These are phyloP conservation scores for Glarea lozoyensis DNA, from an alignment of 495 filamentous ascomycete genomes.

Conservation along the genomic window DNA sequence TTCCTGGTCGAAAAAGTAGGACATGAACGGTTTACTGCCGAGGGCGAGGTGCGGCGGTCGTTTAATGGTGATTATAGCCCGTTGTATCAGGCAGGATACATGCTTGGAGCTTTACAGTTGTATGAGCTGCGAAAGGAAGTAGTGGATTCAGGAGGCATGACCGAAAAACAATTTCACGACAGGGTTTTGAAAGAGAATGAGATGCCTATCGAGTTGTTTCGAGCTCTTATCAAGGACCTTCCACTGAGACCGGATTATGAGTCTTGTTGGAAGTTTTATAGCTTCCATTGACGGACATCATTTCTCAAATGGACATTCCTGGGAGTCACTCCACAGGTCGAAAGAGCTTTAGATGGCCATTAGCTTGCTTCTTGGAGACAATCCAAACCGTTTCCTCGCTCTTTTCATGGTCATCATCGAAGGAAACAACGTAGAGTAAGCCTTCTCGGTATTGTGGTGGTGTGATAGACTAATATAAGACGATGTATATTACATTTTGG, in stretches of 20 bases:
- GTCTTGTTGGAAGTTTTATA: constrained; percentile 9
- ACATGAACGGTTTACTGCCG: constrained; percentile 45
- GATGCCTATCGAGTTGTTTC: constrained; percentile 44
- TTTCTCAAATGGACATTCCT: no score
- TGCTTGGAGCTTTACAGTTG: constrained; percentile 42
- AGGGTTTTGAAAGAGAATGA: constrained; percentile 30
- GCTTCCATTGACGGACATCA: background rate
- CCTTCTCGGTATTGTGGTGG: no score
- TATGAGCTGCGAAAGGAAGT: constrained; percentile 31
- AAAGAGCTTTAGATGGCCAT: no score
- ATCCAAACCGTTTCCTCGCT: no score
- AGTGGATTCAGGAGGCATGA: constrained; percentile 19
- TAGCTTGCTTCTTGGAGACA: no score
- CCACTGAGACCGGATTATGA: constrained; percentile 11
- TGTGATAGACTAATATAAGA: no score
- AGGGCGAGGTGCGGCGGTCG: constrained; percentile 42
- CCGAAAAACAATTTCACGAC: constrained; percentile 43
- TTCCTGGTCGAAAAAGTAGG: constrained; percentile 35
- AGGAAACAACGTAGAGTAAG: no score
- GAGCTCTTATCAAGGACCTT: constrained; percentile 32
- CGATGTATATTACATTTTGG: no score
- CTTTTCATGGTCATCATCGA: no score
- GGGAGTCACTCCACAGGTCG: no score
- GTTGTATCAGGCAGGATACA: constrained; percentile 44
- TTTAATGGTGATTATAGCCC: constrained; percentile 38